Percentiles rank a stretch among this genome's conserved stretches.
Conservation (phyloP, 1,284 basidiomycete genomes). For the Lentinula novae-zelandiae region DNA sequence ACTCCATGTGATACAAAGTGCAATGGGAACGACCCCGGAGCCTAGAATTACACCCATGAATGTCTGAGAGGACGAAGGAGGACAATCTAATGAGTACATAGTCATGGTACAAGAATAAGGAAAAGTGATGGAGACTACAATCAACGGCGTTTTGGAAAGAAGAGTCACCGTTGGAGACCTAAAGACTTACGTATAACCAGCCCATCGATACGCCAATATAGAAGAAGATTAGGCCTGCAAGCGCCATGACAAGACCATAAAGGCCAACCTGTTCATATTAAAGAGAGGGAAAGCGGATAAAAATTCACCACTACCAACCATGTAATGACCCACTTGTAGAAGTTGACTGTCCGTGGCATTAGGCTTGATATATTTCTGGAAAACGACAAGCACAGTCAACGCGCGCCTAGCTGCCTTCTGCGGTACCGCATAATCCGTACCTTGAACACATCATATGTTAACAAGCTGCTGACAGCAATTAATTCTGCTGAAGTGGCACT, state of each 20-base stretch:
- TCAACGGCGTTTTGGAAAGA: conserved; percentile 5
- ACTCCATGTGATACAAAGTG: conserved; percentile 76
- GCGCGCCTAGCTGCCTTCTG: neutral
- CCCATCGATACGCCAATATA: conserved; percentile 90
- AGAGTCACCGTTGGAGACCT: neutral
- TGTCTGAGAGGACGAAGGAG: conserved; percentile 36
- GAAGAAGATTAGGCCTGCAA: conserved; percentile 83
- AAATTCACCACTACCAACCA: conserved; percentile 40
- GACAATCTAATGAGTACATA: conserved; percentile 8
- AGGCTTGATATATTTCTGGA: conserved; percentile 58
- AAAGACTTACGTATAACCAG: conserved; percentile 69
- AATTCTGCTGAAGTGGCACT: conserved; percentile 87
- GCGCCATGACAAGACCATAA: conserved; percentile 77
- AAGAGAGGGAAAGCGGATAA: conserved; percentile 33
- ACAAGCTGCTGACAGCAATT: conserved; percentile 78
- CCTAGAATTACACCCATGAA: conserved; percentile 86
- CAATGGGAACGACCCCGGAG: conserved; percentile 84
- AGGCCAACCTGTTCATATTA: conserved; percentile 49
- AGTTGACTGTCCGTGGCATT: conserved; percentile 59
- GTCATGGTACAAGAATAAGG: neutral
- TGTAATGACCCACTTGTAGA: conserved; percentile 47
- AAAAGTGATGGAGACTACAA: neutral
- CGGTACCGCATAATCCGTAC: conserved; percentile 27
- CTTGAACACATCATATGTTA: conserved; percentile 83
- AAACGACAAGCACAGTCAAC: neutral